A percentile compares a stretch with the other conserved stretches of the same genome.
These are phyloP conservation scores for Lipomyces mesembrius DNA, from an alignment of 805 yeast genomes.

Conservation along the genomic window DNA sequence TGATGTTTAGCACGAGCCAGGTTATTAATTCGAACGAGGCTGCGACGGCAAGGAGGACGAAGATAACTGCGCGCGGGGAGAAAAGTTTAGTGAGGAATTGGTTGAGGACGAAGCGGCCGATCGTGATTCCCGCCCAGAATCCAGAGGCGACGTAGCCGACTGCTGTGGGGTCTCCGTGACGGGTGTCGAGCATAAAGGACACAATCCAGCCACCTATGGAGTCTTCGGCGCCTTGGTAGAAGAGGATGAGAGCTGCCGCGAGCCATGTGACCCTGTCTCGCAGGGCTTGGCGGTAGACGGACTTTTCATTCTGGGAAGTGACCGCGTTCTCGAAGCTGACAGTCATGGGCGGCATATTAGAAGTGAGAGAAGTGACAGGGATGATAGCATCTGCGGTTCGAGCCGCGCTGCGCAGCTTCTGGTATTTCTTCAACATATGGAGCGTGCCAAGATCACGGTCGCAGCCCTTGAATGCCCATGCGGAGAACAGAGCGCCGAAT, in stretches of 20 bases:
- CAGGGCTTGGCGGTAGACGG: slow-evolving; percentile 19
- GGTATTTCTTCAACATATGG: slow-evolving; percentile 22
- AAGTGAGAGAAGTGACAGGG: background rate
- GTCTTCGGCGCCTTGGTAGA: slow-evolving; percentile 73
- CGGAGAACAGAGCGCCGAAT: slow-evolving; percentile 45
- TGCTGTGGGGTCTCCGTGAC: slow-evolving; percentile 52
- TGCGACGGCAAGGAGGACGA: slow-evolving; percentile 45
- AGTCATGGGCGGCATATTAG: background rate
- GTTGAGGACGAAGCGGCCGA: slow-evolving; percentile 60
- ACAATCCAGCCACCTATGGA: slow-evolving; percentile 74
- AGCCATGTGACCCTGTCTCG: slow-evolving; percentile 46
- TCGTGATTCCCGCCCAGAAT: slow-evolving; percentile 71
- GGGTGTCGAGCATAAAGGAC: slow-evolving; percentile 61
- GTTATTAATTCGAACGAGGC: slow-evolving; percentile 50
- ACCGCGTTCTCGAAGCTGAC: background rate
- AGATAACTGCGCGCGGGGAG: slow-evolving; percentile 46
- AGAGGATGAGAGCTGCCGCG: slow-evolving; percentile 58
- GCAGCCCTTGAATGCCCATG: slow-evolving; percentile 51
- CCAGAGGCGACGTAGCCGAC: slow-evolving; percentile 71
- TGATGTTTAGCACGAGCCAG: slow-evolving; percentile 56
- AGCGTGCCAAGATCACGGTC: slow-evolving; percentile 31
- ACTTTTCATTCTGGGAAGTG: background rate
- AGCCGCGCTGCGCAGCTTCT: slow-evolving; percentile 3
- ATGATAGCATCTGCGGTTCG: background rate
- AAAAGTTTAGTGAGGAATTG: slow-evolving; percentile 28